phyloP scores from a whole-genome alignment of 139 green algal species.

The Choricystis sp. region DNA sequence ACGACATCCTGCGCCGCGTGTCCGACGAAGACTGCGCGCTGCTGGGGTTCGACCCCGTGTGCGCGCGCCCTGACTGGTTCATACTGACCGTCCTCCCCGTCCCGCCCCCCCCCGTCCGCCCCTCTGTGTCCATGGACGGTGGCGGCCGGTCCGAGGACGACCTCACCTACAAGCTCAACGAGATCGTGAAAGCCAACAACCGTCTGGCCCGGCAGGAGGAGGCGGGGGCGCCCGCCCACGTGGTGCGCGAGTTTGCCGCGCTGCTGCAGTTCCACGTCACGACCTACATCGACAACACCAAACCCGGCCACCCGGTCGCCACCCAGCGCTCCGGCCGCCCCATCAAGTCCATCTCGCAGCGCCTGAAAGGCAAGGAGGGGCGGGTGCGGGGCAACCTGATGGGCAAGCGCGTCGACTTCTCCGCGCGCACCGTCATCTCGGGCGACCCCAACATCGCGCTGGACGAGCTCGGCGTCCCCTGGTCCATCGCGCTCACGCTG shows the following conservation, averaged over 20 bases:
- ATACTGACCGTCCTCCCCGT: constrained; percentile 85
- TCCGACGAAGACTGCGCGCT: constrained; percentile 74
- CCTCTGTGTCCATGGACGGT: constrained; percentile 85
- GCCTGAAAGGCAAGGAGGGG: constrained; percentile 79
- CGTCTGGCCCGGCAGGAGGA: constrained; percentile 63
- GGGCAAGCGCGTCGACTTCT: constrained; percentile 99
- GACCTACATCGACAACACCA: constrained; percentile 90
- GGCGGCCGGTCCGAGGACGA: constrained; percentile 83
- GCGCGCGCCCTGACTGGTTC: constrained; percentile 83
- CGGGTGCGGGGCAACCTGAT: constrained; percentile 98
- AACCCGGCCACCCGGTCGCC: constrained; percentile 50
- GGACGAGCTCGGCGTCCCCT: constrained; percentile 95
- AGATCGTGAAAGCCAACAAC: constrained; percentile 91
- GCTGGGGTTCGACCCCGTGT: constrained; percentile 75
- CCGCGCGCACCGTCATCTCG: constrained; percentile 88
- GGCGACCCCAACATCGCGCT: constrained; percentile 95
- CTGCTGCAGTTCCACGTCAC: constrained; percentile 83
- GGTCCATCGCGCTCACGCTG: constrained; percentile 92
- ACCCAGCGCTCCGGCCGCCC: constrained; percentile 56
- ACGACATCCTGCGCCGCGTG: constrained; percentile 83
- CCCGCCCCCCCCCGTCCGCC: constrained; percentile 75
- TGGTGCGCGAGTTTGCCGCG: constrained; percentile 64
- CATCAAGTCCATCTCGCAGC: constrained; percentile 92
- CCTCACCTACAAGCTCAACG: constrained; percentile 89
- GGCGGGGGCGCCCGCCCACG: constrained; percentile 75